phyloP scores from a whole-genome alignment of 805 yeast genomes.

The Lachancea waltii region DNA sequence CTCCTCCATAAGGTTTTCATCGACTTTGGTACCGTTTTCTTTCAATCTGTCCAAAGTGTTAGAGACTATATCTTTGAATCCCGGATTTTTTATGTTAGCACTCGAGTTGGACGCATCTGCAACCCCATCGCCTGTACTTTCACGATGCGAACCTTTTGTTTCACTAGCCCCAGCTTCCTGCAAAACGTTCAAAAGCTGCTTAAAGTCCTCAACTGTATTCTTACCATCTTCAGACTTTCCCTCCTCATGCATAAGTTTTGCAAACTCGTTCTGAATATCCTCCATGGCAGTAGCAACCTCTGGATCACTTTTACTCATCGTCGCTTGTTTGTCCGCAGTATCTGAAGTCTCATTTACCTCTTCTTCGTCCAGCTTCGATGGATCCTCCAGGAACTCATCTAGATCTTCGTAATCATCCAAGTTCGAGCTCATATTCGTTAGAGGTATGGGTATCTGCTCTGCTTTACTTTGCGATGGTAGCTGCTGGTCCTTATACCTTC shows the following conservation, averaged over 20 bases:
- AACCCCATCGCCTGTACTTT: slow-evolving; percentile 16
- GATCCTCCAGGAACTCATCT: slow-evolving; percentile 62
- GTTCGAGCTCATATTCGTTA: slow-evolving; percentile 5
- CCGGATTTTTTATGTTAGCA: slow-evolving; percentile 26
- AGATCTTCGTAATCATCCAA: slow-evolving; percentile 62
- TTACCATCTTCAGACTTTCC: slow-evolving; percentile 10
- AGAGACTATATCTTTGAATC: slow-evolving; percentile 69
- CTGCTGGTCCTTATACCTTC: too few relatives aligned
- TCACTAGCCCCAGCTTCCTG: slow-evolving; percentile 23
- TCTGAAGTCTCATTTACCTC: slow-evolving; percentile 7
- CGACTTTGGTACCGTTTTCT: slow-evolving; percentile 66
- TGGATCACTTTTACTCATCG: slow-evolving; percentile 18
- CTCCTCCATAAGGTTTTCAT: slow-evolving; percentile 45
- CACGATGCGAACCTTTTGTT: slow-evolving; percentile 9
- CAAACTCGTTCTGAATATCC: slow-evolving; percentile 24
- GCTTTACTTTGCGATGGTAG: too few relatives aligned
- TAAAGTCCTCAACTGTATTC: slow-evolving; percentile 31
- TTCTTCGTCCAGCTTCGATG: slow-evolving; percentile 13
- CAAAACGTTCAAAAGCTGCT: slow-evolving; percentile 29
- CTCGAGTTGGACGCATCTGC: neutral
- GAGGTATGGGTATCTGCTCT: neutral
- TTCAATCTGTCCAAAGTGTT: slow-evolving; percentile 76
- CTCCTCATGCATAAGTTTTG: slow-evolving; percentile 19
- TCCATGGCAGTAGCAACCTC: slow-evolving; percentile 28
- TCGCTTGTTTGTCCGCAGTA: slow-evolving; percentile 14